These are phyloP conservation scores for Elaphomyces granulatus DNA, from an alignment of 495 filamentous ascomycete genomes.

Conservation along the genomic window DNA sequence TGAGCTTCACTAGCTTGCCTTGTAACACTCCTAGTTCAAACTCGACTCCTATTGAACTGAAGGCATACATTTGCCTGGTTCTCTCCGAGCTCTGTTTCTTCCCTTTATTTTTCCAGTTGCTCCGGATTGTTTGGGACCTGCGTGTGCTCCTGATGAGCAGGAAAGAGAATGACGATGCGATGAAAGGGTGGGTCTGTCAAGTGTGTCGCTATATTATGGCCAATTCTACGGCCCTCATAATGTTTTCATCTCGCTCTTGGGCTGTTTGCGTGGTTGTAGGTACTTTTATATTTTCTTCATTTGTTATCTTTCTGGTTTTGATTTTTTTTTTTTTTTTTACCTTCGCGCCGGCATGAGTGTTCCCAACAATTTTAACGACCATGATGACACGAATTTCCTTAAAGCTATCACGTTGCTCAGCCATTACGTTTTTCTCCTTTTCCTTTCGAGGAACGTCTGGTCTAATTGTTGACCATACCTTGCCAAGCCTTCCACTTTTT, in stretches of 20 bases:
- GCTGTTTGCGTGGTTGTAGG: too few relatives aligned
- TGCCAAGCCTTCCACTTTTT: neutral
- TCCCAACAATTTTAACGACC: slow-evolving; percentile 19
- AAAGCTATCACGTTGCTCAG: neutral
- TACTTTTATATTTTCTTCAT: neutral
- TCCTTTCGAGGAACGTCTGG: too few relatives aligned
- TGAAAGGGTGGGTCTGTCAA: neutral
- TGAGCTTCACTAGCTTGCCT: neutral
- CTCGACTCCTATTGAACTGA: neutral
- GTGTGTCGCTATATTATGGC: neutral
- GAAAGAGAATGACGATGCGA: neutral
- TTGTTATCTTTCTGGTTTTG: slow-evolving; percentile 1
- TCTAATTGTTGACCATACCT: neutral
- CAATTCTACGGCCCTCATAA: neutral
- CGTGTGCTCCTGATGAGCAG: too few relatives aligned
- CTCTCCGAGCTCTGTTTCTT: too few relatives aligned
- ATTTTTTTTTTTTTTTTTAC: neutral
- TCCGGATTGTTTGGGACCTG: too few relatives aligned
- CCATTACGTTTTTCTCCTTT: slow-evolving; percentile 6
- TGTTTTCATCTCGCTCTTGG: too few relatives aligned
- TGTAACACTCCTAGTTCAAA: neutral
- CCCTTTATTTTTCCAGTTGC: too few relatives aligned
- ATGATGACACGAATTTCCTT: slow-evolving; percentile 37
- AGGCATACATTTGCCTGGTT: too few relatives aligned
- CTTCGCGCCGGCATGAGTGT: neutral